Evolutionary conservation across 768 basidiomycete genomes (phyloP).

Genomic region (Lanmaoa pseudosensibilis): DNA sequence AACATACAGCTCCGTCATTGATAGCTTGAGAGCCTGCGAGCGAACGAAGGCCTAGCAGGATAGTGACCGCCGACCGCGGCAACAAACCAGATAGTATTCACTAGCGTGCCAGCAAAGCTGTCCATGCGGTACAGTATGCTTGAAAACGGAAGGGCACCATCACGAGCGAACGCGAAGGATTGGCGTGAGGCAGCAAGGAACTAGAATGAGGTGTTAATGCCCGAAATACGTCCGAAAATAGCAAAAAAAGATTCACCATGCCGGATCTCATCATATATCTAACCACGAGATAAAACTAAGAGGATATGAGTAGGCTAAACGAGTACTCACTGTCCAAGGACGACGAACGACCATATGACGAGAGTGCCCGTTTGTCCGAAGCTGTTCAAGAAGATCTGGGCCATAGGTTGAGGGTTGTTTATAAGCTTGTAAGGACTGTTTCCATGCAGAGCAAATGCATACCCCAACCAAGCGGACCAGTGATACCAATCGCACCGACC

Average conservation of each 20-base stretch:
- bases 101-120: slow-evolving; percentile 50
- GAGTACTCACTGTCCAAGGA: slow-evolving; percentile 45
- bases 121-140: slow-evolving; percentile 57
- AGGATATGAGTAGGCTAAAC: not conserved
- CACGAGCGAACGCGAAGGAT: slow-evolving; percentile 56
- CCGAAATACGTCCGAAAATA: not conserved
- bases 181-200: slow-evolving; percentile 54
- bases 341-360: slow-evolving; percentile 53
- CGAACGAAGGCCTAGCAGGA: slow-evolving; percentile 50
- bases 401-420: slow-evolving; percentile 46
- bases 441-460: slow-evolving; percentile 50
- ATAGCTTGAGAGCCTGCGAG: slow-evolving; percentile 59
- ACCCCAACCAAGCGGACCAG: slow-evolving; percentile 52
- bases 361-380: slow-evolving; percentile 46
- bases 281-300: not conserved
- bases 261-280: slow-evolving; percentile 53
- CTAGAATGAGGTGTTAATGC: slow-evolving; percentile 22
- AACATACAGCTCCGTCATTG: slow-evolving; percentile 49
- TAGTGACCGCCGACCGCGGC: slow-evolving; percentile 32
- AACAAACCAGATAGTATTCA: slow-evolving; percentile 59
- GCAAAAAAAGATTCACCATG: slow-evolving; percentile 32
- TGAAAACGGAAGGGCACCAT: slow-evolving; percentile 63
- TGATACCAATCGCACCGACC: slow-evolving; percentile 41
- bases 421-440: slow-evolving; percentile 44
- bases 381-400: slow-evolving; percentile 43